Evolutionary conservation across 352 stramenopile genomes (phyloP), one percentile per base, ranked within the genome.

Genomic region (Phytopythium oedochilum): DNA sequence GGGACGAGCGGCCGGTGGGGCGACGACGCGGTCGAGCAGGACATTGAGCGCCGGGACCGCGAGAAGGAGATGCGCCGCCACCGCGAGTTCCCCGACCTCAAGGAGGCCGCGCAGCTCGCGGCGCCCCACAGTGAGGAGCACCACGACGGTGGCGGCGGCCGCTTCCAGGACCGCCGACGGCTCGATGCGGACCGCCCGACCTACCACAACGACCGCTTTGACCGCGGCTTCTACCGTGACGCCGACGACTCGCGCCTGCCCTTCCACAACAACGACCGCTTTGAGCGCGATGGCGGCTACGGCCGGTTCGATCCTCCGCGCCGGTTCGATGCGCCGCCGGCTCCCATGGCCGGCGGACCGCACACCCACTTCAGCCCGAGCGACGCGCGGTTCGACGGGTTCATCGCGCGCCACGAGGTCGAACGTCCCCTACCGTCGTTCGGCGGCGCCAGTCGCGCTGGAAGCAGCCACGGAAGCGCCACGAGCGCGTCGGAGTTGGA

Each of bases 21-120:
- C 12, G 82, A 89, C 47, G 82, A 92, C n/a, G 78, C 73, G 0
- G 73, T 90, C 7, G 79, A 90, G 47, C 61, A 86, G 20, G 79
- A 92, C 53, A 76, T 88, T 39, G 54, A 52, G 5, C 65, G 63
- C 5, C 68, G 62, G 11, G 66, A 73, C 25, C 53, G 68, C 23
- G 40, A 62, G 25, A 61, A 63, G 17, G 53, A 68, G 20, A 47
- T 45, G 35, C 61, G 73, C 35, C 60, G 62, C 12, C 53, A 77
- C 7, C 59, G 50, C 6, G 66, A 88, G 11, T 84, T 86, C 42
- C 70, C 71, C 1, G 60, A 75, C 44, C 65, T 84, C 8, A 64
- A 60, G 20, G 58, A 76, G 28, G 38, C 66, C 47, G 53, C 43
- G 10, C 29, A 64, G 12, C 45, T 73, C 38, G 26, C 26, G 23